These are phyloP conservation scores for Lasiosphaeriaceae sp. DNA, from an alignment of 495 filamentous ascomycete genomes.

Conservation along the genomic window DNA sequence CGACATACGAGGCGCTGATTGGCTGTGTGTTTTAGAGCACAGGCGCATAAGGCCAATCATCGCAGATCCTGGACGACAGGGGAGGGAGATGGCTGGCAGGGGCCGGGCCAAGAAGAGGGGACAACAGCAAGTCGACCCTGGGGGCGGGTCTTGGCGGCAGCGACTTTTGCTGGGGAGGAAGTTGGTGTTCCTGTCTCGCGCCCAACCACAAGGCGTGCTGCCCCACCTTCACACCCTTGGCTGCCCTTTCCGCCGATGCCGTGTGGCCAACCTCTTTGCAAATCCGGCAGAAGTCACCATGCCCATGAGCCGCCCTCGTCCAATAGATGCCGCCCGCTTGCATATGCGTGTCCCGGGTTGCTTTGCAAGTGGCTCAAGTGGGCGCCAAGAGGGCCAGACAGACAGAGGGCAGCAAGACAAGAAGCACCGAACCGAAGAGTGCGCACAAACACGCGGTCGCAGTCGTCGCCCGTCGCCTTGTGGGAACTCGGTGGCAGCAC, in stretches of 20 bases:
- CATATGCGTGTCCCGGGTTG: constrained; percentile 23
- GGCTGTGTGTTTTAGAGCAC: constrained; percentile 20
- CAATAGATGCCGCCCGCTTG: constrained; percentile 25
- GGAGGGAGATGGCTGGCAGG: constrained; percentile 18
- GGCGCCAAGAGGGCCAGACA: constrained; percentile 22
- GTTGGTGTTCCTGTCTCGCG: constrained; percentile 19
- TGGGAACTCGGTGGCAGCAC: background rate
- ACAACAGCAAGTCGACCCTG: background rate
- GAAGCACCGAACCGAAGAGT: too few relatives aligned
- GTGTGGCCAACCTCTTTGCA: constrained; percentile 15
- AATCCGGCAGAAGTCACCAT: constrained; percentile 27
- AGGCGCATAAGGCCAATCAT: constrained; percentile 16
- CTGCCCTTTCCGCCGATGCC: constrained; percentile 13
- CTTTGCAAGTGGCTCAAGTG: constrained; percentile 15
- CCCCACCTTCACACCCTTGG: constrained; percentile 12
- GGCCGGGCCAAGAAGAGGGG: constrained; percentile 5
- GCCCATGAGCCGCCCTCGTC: constrained; percentile 20
- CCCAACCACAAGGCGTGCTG: constrained; percentile 26
- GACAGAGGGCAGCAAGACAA: background rate
- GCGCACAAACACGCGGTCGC: too few relatives aligned
- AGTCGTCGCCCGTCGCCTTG: too few relatives aligned
- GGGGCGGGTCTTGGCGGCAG: constrained; percentile 8
- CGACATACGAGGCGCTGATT: constrained; percentile 25
- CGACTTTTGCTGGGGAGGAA: background rate
- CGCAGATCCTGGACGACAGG: constrained; percentile 22